Evolutionary conservation across 495 filamentous ascomycete genomes (phyloP), one percentile per base, ranked within the genome.

Genomic region (Aspergillus nanangensis): DNA sequence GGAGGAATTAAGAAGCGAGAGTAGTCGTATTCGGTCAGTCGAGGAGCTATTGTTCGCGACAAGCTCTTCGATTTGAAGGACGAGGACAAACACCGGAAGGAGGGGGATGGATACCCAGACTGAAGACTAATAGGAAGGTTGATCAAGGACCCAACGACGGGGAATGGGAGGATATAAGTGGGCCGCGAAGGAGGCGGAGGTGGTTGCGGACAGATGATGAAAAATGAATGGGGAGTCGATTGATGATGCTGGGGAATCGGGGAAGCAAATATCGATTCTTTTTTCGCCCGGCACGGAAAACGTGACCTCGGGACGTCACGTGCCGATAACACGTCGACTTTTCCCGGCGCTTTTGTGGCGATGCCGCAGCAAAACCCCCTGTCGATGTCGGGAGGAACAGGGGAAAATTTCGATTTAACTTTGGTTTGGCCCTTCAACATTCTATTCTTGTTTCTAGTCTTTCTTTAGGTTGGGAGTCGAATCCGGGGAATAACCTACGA

Each of bases 261-360:
- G 35, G 41, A 33, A 41, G 35, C 36, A 45, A 35, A 33, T 40
- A 21, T 24, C 36, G 35, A 31, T 44, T 45, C 37, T 42, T 46
- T 52, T 52, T 52, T 52, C 49, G 44, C 42, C 43, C 42, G 41
- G 41, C 47, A 41, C 41, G 33, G 48, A 52, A 52, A 52, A 52
- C 49, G 49, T 52, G 49, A 52, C 49, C 22, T 47, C 23, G 14
- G 18, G 15, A 1, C 20, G 39, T 52, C 49, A 52, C 49, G 49
- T 52, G 49, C 49, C 21, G 49, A 52, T 52, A 52, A 34, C 49
- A 38, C 29, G 48, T 5, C 34, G 17, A 36, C 34, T 36, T 36
- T 13, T 36, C 34, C 15, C 27, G 27, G 21, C 15, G 27, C 37
- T 39, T 39, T 39, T 24, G n/a, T n/a, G n/a, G n/a, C n/a, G n/a